Evolutionary conservation across 257 asterid species (phyloP).

Genomic region (Thymus quinquecostatus): DNA sequence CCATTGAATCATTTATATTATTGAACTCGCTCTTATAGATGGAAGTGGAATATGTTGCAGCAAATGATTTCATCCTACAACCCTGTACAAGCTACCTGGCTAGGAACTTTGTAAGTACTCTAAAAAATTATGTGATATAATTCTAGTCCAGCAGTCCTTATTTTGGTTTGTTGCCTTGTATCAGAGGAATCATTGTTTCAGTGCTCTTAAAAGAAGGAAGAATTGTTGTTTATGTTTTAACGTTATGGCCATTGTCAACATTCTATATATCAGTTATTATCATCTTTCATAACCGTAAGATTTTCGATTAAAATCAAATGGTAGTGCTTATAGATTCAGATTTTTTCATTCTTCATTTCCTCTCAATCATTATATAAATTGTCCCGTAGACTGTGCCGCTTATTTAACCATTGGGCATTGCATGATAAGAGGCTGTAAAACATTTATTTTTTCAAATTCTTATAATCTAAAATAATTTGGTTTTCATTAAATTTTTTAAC

Average conservation of each 20-base stretch:
- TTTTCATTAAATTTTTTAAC: slow-evolving; percentile 7
- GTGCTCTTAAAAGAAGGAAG: not conserved
- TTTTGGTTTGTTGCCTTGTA: slow-evolving; percentile 18
- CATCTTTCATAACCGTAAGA: slow-evolving; percentile 14
- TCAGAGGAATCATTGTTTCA: slow-evolving; percentile 15
- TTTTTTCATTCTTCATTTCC: slow-evolving; percentile 3
- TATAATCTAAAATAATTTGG: not conserved
- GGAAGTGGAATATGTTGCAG: slow-evolving; percentile 80
- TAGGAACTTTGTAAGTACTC: slow-evolving; percentile 79
- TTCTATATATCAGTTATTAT: not conserved
- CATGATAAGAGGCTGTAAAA: slow-evolving; percentile 21
- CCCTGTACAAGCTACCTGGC: slow-evolving; percentile 68
- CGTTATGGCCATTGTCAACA: slow-evolving; percentile 3
- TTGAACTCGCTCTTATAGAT: slow-evolving; percentile 61
- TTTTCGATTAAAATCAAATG: not conserved
- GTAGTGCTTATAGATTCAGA: slow-evolving; percentile 17
- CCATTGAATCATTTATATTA: slow-evolving; percentile 35
- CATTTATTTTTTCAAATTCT: not conserved
- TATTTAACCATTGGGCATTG: slow-evolving; percentile 6
- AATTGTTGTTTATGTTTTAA: not conserved
- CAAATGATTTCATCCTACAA: slow-evolving; percentile 57
- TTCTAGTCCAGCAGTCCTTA: not conserved
- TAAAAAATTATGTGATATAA: slow-evolving; percentile 21
- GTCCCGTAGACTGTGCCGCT: not conserved
- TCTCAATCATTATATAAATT: not conserved